Percentiles rank a stretch among this genome's conserved stretches.
These are phyloP conservation scores for Blastocystis sp. DNA, from an alignment of 352 stramenopile genomes.

Conservation along the genomic window DNA sequence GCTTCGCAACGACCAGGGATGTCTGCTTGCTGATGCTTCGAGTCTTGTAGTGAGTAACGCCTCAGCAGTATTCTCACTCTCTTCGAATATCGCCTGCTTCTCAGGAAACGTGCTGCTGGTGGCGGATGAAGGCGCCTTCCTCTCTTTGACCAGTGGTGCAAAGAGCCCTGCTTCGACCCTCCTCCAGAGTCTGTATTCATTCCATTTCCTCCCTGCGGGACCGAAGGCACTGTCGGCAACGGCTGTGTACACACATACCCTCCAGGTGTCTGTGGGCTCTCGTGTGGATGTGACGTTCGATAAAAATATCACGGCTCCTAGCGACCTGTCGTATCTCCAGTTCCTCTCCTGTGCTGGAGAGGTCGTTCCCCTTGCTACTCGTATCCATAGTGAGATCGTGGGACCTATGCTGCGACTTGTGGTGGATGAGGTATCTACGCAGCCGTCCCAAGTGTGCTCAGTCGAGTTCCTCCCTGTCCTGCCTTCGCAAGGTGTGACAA, in stretches of 20 bases:
- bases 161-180: neutral
- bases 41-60: neutral
- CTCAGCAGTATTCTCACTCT: neutral
- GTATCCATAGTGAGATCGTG: neutral
- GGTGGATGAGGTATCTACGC: neutral
- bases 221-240: neutral
- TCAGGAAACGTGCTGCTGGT: neutral
- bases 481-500: neutral
- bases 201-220: neutral
- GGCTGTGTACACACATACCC: neutral
- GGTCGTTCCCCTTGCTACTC: neutral
- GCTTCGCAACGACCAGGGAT: neutral
- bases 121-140: neutral
- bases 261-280: neutral
- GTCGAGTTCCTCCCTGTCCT: neutral
- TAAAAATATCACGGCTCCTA: neutral
- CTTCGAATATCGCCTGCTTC: neutral
- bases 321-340: neutral
- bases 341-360: neutral
- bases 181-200: neutral
- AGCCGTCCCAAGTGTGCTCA: neutral
- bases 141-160: neutral
- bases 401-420: neutral
- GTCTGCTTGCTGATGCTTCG: neutral
- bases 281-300: conserved; percentile 42